Base-by-base conservation (phyloP, 495 filamentous ascomycete genomes). In the Physcia stellaris region DNA sequence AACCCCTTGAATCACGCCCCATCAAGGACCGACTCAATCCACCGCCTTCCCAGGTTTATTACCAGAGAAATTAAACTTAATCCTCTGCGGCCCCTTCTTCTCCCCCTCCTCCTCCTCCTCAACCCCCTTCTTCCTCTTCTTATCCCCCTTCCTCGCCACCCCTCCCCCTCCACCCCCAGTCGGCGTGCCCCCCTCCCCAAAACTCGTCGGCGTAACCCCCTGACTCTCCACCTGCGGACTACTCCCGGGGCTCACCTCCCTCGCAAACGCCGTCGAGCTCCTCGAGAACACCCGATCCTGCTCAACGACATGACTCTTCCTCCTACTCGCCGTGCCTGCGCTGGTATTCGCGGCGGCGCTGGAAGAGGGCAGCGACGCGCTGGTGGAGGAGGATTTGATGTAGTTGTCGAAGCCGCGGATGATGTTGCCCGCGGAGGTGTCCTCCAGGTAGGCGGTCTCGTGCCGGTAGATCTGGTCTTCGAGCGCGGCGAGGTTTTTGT, bases 371-470 rank as follows among this genome's bases (percentile, higher is more conserved):
- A 24, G 21, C 10, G 43, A 35, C 18, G 46, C 40, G 45, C 17
- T 45, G 44, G 43, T 67, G 0, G 67, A 64, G 5, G 74, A 71
- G 33, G 84, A 85, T 54, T 98, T 98, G 63, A 94, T 88, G 59
- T 94, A 96, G 48, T 82, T 88, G 54, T 98, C 90, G 59, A 96
- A 98, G 28, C 90, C 90, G 45, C 78, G 83, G 60, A 98, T 86
- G 53, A 98, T 96, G 63, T 98, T 98, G 13, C 90, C 90, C 29
- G 68, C 69, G 17, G 80, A 81, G 12, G 85, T 93, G 46, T 86
- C 84, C 58, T 93, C 86, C 30, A 98, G 75, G 59, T 98, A 98
- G 12, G 76, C 71, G 37, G 80, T 74, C 57, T 98, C 90, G 51
- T 79, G 76, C 40, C 79, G 75, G 57, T 64, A 77, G 53, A 98